These are phyloP conservation scores for Thelephora ganbajun DNA, from an alignment of 768 basidiomycete genomes.

Conservation along the genomic window DNA sequence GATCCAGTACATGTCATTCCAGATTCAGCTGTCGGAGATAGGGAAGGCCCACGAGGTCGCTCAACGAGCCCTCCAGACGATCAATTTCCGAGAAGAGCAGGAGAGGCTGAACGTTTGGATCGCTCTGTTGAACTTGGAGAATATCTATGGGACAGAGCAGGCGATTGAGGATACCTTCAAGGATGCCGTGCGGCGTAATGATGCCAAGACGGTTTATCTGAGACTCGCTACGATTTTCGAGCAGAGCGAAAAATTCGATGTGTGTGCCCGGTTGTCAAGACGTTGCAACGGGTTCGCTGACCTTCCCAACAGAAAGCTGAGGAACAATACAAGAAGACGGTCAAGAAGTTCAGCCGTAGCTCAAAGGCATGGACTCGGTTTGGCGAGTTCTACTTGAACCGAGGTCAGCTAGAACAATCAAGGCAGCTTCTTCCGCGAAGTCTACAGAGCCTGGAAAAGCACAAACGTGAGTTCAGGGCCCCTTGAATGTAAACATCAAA, in stretches of 20 bases:
- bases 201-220: conserved; percentile 83
- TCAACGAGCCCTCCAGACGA: conserved; percentile 69
- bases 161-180: conserved; percentile 72
- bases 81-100: conserved; percentile 91
- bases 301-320: conserved; percentile 60
- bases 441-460: conserved; percentile 83
- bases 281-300: background rate
- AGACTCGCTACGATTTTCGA: conserved; percentile 77
- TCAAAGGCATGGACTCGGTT: conserved; percentile 91
- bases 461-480: conserved; percentile 75
- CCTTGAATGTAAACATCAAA: background rate
- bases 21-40: conserved; percentile 89
- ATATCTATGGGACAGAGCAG: conserved; percentile 79
- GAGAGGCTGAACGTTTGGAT: conserved; percentile 98
- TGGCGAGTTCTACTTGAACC: conserved; percentile 68
- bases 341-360: conserved; percentile 89
- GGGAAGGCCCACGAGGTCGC: conserved; percentile 89
- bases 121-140: conserved; percentile 89
- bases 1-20: conserved; percentile 99
- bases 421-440: conserved; percentile 77
- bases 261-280: conserved; percentile 16
- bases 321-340: conserved; percentile 75
- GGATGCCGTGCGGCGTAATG: conserved; percentile 81
- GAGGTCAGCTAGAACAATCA: conserved; percentile 63
- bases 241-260: conserved; percentile 71